Conservation (phyloP, 2,329 filamentous ascomycete genomes). For the Hansfordia pulvinata region DNA sequence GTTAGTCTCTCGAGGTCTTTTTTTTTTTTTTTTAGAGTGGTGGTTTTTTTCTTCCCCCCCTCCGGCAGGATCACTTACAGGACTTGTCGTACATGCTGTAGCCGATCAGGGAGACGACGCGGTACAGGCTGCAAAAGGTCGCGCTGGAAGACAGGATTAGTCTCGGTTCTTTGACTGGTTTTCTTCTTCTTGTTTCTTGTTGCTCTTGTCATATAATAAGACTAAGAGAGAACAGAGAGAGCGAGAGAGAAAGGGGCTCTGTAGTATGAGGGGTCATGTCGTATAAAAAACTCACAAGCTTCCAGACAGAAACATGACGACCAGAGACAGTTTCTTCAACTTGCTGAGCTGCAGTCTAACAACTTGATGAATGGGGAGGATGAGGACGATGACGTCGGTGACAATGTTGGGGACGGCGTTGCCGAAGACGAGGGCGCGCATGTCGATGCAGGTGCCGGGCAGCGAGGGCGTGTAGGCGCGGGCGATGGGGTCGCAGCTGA, state of each 20-base stretch:
- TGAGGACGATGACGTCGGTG: constrained; percentile 22
- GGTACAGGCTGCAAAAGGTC: constrained; percentile 14
- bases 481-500: constrained; percentile 24
- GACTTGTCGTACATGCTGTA: constrained; percentile 13
- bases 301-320: constrained; percentile 17
- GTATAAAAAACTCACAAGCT: constrained; percentile 15
- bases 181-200: no score
- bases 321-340: constrained; percentile 9
- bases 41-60: no score
- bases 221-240: no score
- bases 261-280: no score
- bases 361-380: constrained; percentile 15
- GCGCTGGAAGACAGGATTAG: no score
- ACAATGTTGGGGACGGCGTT: constrained; percentile 27
- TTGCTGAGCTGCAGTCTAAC: constrained; percentile 15
- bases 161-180: no score
- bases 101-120: constrained; percentile 16
- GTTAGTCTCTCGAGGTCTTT: no score
- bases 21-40: no score
- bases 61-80: no score
- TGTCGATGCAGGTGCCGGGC: constrained; percentile 23
- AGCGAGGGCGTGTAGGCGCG: constrained; percentile 20
- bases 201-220: no score
- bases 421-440: constrained; percentile 24
- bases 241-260: no score